phyloP scores from a whole-genome alignment of 106 monocot genomes.

The Ottelia alismoides region DNA sequence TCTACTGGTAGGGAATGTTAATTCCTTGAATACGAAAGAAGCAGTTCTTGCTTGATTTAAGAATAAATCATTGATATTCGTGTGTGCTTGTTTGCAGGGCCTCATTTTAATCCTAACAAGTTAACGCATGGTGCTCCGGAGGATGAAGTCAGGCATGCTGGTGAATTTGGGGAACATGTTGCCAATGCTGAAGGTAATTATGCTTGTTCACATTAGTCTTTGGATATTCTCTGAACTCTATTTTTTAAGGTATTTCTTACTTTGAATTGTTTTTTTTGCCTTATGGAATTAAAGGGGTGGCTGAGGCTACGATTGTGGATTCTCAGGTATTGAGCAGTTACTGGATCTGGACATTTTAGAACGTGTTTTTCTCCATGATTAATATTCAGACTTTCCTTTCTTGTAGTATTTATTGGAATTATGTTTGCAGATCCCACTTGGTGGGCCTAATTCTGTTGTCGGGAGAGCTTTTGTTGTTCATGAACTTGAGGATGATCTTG shows the following conservation, averaged over 20 bases:
- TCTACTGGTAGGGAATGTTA: too few species aligned
- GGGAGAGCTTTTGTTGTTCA: too few species aligned
- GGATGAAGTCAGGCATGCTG: constrained; percentile 71
- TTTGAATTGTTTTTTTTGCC: background rate
- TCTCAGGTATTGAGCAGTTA: constrained; percentile 29
- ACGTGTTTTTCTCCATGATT: too few species aligned
- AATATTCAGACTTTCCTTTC: too few species aligned
- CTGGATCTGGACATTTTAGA: background rate
- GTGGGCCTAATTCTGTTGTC: constrained; percentile 63
- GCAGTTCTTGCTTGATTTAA: too few species aligned
- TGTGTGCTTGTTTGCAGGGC: constrained; percentile 14
- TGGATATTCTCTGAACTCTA: background rate
- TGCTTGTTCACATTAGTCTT: background rate
- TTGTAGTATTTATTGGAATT: too few species aligned
- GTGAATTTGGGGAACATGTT: constrained; percentile 74
- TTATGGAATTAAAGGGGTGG: constrained; percentile 32
- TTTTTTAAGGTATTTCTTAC: background rate
- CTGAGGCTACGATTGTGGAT: constrained; percentile 70
- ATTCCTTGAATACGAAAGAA: too few species aligned
- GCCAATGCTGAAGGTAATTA: constrained; percentile 54
- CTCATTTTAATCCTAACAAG: constrained; percentile 65
- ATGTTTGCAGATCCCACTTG: constrained; percentile 54
- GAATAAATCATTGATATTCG: too few species aligned
- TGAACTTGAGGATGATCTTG: constrained; percentile 80
- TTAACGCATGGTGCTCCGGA: constrained; percentile 64